phyloP scores from a whole-genome alignment of 108 stramenopile genomes.

The Stephanodiscus minutulus region DNA sequence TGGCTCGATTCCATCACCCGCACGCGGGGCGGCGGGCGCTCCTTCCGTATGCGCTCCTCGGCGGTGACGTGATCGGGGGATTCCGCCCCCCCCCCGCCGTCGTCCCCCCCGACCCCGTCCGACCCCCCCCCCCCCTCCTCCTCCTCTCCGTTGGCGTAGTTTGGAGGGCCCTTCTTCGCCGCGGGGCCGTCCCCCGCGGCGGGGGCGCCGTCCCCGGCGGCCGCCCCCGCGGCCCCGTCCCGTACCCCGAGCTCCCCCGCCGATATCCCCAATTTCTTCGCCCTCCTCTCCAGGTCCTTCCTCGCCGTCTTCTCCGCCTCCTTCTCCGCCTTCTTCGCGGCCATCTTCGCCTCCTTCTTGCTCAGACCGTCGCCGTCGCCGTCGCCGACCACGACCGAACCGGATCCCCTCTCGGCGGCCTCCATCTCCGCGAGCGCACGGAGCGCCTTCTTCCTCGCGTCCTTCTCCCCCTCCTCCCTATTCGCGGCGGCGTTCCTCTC shows the following conservation, averaged over 20 bases:
- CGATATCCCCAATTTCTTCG: constrained; percentile 38
- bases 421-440: constrained; percentile 57
- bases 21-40: constrained; percentile 91
- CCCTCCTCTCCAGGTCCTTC: constrained; percentile 39
- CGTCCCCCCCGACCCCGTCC: constrained; percentile 26
- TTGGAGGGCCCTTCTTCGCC: constrained; percentile 24
- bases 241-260: constrained; percentile 36
- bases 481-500: constrained; percentile 26
- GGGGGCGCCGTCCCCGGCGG: constrained; percentile 17
- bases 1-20: constrained; percentile 89
- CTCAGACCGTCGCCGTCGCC: constrained; percentile 16
- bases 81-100: constrained; percentile 7
- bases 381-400: constrained; percentile 6
- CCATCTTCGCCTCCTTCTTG: constrained; percentile 54
- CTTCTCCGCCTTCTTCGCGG: constrained; percentile 46
- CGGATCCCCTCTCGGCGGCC: constrained; percentile 28
- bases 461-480: constrained; percentile 44
- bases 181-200: no score
- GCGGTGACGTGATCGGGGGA: constrained; percentile 65
- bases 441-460: constrained; percentile 49
- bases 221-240: constrained; percentile 27
- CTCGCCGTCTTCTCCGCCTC: constrained; percentile 43
- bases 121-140: constrained; percentile 35
- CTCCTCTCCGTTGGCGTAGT: no score
- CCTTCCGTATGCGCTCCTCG: constrained; percentile 91